A percentile compares a stretch with the other conserved stretches of the same genome.
Conservation (phyloP, 2,329 filamentous ascomycete genomes). For the Colletotrichum falcatum region DNA sequence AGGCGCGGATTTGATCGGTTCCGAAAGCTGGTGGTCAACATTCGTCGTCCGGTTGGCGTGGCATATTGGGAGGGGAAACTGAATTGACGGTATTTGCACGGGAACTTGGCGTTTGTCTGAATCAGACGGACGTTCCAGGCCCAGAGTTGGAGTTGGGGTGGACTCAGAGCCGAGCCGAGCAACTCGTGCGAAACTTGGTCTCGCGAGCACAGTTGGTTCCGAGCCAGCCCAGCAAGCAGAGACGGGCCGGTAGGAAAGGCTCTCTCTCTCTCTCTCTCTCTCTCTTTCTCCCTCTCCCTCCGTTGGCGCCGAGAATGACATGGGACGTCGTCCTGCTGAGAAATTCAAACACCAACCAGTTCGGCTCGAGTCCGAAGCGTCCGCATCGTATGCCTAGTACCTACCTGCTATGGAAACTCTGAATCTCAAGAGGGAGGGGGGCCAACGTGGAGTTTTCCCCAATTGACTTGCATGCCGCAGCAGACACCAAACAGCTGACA, state of each 20-base stretch:
- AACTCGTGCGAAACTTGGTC: not conserved
- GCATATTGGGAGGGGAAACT: not conserved
- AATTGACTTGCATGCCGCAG: constrained; percentile 23
- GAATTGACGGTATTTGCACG: not conserved
- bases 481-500: constrained; percentile 9
- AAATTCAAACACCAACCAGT: not conserved
- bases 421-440: not conserved
- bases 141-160: not conserved
- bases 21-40: constrained; percentile 6
- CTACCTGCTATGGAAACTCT: not conserved
- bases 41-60: not conserved
- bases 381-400: not conserved
- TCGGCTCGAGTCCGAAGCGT: not conserved
- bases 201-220: not conserved
- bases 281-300: no score
- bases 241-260: not conserved
- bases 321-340: not conserved
- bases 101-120: not conserved
- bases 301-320: not conserved
- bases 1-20: constrained; percentile 30
- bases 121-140: constrained; percentile 21
- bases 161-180: constrained; percentile 4
- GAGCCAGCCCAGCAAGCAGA: not conserved
- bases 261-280: no score
- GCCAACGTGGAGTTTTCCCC: constrained; percentile 10